Base-by-base conservation (phyloP, 768 basidiomycete genomes). In the Phanerochaete carnosa region DNA sequence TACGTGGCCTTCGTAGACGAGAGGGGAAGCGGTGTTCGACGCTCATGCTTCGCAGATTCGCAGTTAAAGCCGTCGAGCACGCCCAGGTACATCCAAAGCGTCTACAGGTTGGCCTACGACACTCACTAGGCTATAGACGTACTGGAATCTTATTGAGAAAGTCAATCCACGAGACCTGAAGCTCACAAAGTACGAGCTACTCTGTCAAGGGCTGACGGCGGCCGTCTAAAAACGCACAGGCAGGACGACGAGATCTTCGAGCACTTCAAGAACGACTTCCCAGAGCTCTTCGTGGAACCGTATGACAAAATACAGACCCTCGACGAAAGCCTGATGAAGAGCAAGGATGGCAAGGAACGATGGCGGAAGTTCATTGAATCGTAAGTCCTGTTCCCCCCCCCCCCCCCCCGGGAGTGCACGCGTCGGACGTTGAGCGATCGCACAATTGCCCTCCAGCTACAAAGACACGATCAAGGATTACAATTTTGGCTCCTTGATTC, bases 401-500 rank as follows among this genome's bases (percentile, higher is more conserved):
- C n/a, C n/a, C n/a, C 23, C 29, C 22, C 15, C 4, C 33, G 22
- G 15, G 7, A 19, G 32, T n/a, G 26, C 54, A 29, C 23, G 7
- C 25, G 49, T 53, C 25, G 23, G 9, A 37, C 51, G 57, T 45
- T n/a, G 51, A 12, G 49, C 28, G 35, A 26, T 33, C n/a, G n/a
- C n/a, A n/a, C n/a, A n/a, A n/a, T 62, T 43, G 19, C 22, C 19
- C 8, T 19, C 45, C 64, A 92, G 92, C 60, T 97, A 95, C 76
- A 90, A 96, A 76, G 87, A 90, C 60, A 91, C 89, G 69, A 79
- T 98, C 57, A 89, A 90, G 69, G 94, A 98, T 65, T 93, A 90
- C 76, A 98, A 98, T 80, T 98, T 98, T 75, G 97, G 97, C 22
- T 98, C 93, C 1, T 79, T 99, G 65, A 89, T 99, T 64, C 85